Evolutionary conservation across 805 yeast genomes (phyloP).

Genomic region (Zygoascus bituminiphila): DNA sequence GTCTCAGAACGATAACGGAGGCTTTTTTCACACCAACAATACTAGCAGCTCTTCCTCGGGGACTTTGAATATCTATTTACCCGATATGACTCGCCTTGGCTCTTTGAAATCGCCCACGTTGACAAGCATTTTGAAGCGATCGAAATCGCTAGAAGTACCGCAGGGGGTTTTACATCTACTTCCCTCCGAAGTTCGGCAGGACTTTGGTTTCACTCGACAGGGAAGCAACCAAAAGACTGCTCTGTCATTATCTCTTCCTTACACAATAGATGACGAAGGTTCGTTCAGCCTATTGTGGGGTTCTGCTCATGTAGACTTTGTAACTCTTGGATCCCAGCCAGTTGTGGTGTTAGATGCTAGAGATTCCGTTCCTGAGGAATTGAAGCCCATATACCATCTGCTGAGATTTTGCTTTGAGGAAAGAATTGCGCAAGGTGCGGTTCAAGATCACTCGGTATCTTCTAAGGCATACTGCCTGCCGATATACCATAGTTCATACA

Average conservation of each 20-base stretch:
- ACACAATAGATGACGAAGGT: neutral
- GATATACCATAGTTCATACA: neutral
- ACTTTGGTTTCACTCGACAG: neutral
- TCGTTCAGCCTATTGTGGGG: neutral
- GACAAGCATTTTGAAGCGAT: neutral
- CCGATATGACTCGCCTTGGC: constrained; percentile 3
- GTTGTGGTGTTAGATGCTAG: neutral
- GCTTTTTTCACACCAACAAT: neutral
- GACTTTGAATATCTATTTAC: neutral
- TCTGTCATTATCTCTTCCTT: neutral
- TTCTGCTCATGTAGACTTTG: neutral
- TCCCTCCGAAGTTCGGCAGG: neutral
- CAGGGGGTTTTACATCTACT: neutral
- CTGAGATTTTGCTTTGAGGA: neutral
- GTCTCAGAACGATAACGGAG: neutral
- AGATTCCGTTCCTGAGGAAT: neutral
- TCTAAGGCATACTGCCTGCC: constrained; percentile 6
- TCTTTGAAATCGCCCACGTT: neutral
- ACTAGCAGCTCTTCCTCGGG: neutral
- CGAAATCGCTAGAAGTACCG: neutral
- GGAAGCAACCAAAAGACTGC: neutral
- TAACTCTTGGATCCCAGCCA: neutral
- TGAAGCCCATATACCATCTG: neutral
- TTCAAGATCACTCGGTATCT: constrained; percentile 6
- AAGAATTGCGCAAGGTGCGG: constrained; percentile 11